Evolutionary conservation across 2,329 filamentous ascomycete species (phyloP), one percentile per base, ranked within the genome.

Genomic region (Madurella mycetomatis): DNA sequence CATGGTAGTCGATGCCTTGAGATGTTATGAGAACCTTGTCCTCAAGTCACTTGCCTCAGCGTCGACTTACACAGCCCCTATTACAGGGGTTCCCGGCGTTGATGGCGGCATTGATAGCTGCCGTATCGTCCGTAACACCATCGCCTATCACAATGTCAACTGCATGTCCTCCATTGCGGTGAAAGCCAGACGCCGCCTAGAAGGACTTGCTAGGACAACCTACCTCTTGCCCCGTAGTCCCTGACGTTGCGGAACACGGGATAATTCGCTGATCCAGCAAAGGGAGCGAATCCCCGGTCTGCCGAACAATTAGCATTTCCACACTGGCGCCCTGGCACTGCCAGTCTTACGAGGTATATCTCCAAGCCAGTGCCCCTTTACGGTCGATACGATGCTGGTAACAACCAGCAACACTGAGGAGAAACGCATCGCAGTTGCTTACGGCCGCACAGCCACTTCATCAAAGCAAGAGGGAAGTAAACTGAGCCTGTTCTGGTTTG

Each of bases 241-340:
- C 68, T 74, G 18, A 77, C 75, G 55, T 77, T 77, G 44, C 75
- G 72, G 57, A 76, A 78, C 5, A 77, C 72, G n/a, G 67, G 64
- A 51, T 76, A 76, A 31, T 68, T 70, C 15, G 64, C 49, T 5
- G 9, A 15, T 11, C 62, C 66, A 41, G 69, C 73, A 63, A 70
- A 77, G 37, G 75, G 73, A 9, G 74, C 73, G 54, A 72, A 55
- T 12, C 75, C 74, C 58, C 74, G 71, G 58, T 77, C 72, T 73
- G 49, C 55, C 18, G 15, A 17, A 18, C n/a, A n/a, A 37, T 55
- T 32, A 61, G 43, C 47, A 39, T 37, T 37, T 4, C 34, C 34
- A 37, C 34, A 15, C 9, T 9, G 11, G 13, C 34, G 2, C 11
- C 4, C 9, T 37, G 9, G 13, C 4, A 11, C 9, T 15, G 13